Percentiles rank a stretch among this genome's conserved stretches.
phyloP scores from a whole-genome alignment of 441 rosid species.

The Lepidium campestre region DNA sequence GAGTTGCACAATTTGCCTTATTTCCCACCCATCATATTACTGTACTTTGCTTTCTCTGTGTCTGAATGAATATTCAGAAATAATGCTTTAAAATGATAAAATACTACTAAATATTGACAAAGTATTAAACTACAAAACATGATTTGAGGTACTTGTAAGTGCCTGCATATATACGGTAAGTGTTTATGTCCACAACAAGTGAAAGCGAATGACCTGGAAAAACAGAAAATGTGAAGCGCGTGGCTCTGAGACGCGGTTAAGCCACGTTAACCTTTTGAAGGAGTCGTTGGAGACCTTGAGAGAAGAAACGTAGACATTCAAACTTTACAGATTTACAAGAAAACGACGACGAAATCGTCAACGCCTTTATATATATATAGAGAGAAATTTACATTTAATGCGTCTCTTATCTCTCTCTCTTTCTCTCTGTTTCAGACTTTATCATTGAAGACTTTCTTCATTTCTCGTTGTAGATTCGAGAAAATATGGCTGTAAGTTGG shows the following conservation, averaged over 20 bases:
- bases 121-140: not conserved
- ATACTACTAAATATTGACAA: not conserved
- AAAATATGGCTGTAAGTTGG: slow-evolving; percentile 27
- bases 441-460: slow-evolving; percentile 11
- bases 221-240: not conserved
- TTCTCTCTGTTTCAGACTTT: not conserved
- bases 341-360: not conserved
- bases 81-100: not conserved
- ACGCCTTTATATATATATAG: slow-evolving; percentile 1
- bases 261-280: slow-evolving; percentile 13
- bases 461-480: not conserved
- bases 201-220: not conserved
- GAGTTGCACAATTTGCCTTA: not conserved
- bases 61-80: not conserved
- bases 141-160: not conserved
- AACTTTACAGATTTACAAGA: slow-evolving; percentile 19
- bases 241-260: not conserved
- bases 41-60: not conserved
- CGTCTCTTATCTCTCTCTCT: not conserved
- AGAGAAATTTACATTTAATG: not conserved
- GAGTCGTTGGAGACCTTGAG: slow-evolving; percentile 8
- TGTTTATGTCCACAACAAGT: too few species aligned
- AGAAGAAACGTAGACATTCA: slow-evolving; percentile 21
- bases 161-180: too few species aligned
- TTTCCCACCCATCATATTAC: not conserved